These are phyloP conservation scores for Maudiozyma barnettii DNA, from an alignment of 805 yeast genomes.

Conservation along the genomic window DNA sequence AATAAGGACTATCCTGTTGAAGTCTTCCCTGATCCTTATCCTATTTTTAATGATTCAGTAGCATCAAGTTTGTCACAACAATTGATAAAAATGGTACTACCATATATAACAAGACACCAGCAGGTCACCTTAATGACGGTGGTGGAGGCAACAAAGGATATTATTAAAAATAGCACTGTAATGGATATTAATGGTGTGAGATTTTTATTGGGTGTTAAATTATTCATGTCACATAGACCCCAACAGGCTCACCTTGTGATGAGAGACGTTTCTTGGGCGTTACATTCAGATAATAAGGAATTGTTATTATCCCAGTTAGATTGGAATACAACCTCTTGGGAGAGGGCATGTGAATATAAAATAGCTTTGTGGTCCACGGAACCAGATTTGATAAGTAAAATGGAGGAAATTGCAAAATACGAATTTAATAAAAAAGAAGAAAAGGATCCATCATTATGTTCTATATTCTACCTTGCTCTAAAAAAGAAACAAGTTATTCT, in stretches of 20 bases:
- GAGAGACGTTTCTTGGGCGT: slow-evolving; percentile 83
- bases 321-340: slow-evolving; percentile 46
- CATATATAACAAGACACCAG: slow-evolving; percentile 82
- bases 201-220: slow-evolving; percentile 59
- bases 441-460: slow-evolving; percentile 65
- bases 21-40: slow-evolving; percentile 32
- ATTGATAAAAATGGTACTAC: slow-evolving; percentile 56
- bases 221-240: slow-evolving; percentile 47
- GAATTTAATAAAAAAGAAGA: slow-evolving; percentile 49
- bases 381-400: slow-evolving; percentile 36
- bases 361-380: slow-evolving; percentile 61
- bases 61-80: slow-evolving; percentile 46
- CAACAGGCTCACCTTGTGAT: slow-evolving; percentile 49
- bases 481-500: slow-evolving; percentile 64
- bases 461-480: slow-evolving; percentile 70
- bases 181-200: slow-evolving; percentile 51
- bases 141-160: slow-evolving; percentile 50
- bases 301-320: slow-evolving; percentile 41
- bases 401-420: slow-evolving; percentile 65
- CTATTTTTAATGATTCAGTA: slow-evolving; percentile 34
- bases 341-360: slow-evolving; percentile 47
- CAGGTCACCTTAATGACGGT: slow-evolving; percentile 73
- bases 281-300: slow-evolving; percentile 72
- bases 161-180: slow-evolving; percentile 33
- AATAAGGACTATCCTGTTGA: slow-evolving; percentile 20